phyloP scores from a whole-genome alignment of 2,329 filamentous ascomycete species.

The Emmonsia crescens region DNA sequence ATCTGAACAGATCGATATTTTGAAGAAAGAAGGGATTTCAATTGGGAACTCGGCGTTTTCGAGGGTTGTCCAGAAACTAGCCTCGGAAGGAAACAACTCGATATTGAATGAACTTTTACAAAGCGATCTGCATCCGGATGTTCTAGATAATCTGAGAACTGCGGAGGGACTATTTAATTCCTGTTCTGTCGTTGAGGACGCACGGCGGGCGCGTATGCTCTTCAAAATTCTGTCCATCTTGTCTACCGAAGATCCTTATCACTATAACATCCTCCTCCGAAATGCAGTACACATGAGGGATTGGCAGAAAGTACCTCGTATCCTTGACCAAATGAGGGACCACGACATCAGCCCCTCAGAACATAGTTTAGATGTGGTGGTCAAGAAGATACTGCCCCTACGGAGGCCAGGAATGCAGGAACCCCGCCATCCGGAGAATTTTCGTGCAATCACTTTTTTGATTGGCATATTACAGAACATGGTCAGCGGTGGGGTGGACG shows the following conservation, averaged over 20 bases:
- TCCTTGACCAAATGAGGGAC: slow-evolving; percentile 41
- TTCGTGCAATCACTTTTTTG: slow-evolving; percentile 34
- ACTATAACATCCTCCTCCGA: slow-evolving; percentile 31
- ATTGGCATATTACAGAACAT: slow-evolving; percentile 39
- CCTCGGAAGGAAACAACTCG: slow-evolving; percentile 43
- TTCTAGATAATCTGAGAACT: slow-evolving; percentile 44
- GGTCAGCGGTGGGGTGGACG: slow-evolving; percentile 33
- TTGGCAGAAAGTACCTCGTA: slow-evolving; percentile 19
- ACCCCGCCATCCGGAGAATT: slow-evolving; percentile 15
- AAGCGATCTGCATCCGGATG: slow-evolving; percentile 56
- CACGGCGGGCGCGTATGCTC: slow-evolving; percentile 44
- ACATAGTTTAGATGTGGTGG: slow-evolving; percentile 36
- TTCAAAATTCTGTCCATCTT: slow-evolving; percentile 42
- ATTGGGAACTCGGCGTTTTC: slow-evolving; percentile 55
- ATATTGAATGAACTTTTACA: slow-evolving; percentile 43
- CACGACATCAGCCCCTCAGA: slow-evolving; percentile 32
- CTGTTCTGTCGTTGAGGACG: slow-evolving; percentile 43
- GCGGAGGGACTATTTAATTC: slow-evolving; percentile 45
- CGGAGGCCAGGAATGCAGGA: slow-evolving; percentile 17
- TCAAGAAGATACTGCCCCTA: slow-evolving; percentile 24
- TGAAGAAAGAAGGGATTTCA: slow-evolving; percentile 53
- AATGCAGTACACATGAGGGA: slow-evolving; percentile 27
- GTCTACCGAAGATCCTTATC: slow-evolving; percentile 20
- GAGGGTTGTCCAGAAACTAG: slow-evolving; percentile 54
- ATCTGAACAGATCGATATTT: slow-evolving; percentile 46